phyloP scores from a whole-genome alignment of 768 basidiomycete genomes.

The Glaciozyma martinii region DNA sequence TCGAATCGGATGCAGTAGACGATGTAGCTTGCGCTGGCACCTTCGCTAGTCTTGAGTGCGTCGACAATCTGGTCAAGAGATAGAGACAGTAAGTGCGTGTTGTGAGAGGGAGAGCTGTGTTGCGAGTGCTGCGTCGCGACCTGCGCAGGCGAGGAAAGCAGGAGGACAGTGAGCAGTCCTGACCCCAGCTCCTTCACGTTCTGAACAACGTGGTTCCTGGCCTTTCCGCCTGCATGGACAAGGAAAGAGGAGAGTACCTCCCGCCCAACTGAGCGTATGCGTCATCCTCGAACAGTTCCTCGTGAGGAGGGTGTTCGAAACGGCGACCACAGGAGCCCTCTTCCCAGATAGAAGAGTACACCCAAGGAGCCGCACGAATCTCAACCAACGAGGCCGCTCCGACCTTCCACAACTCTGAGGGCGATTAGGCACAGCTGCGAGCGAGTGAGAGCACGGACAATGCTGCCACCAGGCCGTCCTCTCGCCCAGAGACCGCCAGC shows the following conservation, averaged over 20 bases:
- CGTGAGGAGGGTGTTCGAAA: neutral
- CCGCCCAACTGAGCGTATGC: neutral
- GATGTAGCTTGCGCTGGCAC: conserved; percentile 84
- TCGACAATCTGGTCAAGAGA: conserved; percentile 63
- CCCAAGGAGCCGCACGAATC: no score
- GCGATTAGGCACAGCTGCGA: no score
- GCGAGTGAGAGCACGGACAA: no score
- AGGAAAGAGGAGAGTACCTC: neutral
- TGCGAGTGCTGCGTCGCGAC: no score
- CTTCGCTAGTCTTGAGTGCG: conserved; percentile 85
- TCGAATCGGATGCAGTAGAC: conserved; percentile 77
- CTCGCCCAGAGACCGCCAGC: no score
- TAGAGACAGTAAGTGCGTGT: neutral
- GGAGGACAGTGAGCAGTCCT: no score
- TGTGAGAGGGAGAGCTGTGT: no score
- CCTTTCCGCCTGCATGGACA: neutral
- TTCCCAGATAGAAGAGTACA: neutral
- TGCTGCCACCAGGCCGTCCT: no score
- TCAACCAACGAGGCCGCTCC: no score
- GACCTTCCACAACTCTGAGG: no score
- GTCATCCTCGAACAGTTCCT: neutral
- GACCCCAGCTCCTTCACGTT: neutral
- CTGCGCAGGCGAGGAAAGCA: no score
- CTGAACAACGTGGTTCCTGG: no score
- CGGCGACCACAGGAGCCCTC: neutral